These are phyloP conservation scores for Sarocladium kiliense DNA, from an alignment of 2,329 filamentous ascomycete genomes.

Conservation along the genomic window DNA sequence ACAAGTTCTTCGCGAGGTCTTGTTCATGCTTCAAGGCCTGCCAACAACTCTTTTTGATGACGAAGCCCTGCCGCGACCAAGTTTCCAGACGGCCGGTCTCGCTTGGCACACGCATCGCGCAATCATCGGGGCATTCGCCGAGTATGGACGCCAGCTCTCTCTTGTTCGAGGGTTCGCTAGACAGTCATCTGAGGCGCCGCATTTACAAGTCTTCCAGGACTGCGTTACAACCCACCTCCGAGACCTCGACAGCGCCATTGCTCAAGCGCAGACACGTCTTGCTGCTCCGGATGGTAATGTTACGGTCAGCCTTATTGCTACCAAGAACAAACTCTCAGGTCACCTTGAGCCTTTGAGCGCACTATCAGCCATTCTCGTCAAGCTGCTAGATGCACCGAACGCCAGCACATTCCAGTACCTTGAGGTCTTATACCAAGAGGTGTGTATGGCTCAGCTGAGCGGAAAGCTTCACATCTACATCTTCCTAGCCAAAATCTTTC, in stretches of 20 bases:
- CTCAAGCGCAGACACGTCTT: conserved; percentile 54
- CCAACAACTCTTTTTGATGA: conserved; percentile 64
- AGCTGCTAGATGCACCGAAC: conserved; percentile 24
- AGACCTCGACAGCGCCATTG: conserved; percentile 54
- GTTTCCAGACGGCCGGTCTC: conserved; percentile 42
- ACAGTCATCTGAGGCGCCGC: conserved; percentile 43
- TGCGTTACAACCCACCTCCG: conserved; percentile 52
- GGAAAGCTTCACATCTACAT: conserved; percentile 58
- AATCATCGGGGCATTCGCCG: conserved; percentile 40
- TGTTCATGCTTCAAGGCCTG: conserved; percentile 82
- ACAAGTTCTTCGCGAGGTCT: conserved; percentile 66
- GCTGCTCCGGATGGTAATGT: conserved; percentile 47
- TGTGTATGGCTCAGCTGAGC: conserved; percentile 63
- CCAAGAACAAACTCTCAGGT: conserved; percentile 52
- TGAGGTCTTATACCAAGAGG: conserved; percentile 69
- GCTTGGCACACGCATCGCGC: conserved; percentile 46
- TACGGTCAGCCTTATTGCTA: conserved; percentile 60
- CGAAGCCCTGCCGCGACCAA: conserved; percentile 31
- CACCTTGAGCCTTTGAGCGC: conserved; percentile 50
- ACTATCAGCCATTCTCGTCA: conserved; percentile 54
- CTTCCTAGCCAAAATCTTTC: conserved; percentile 65
- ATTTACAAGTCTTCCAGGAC: conserved; percentile 68
- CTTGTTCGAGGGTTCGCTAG: conserved; percentile 40
- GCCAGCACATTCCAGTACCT: conserved; percentile 65
- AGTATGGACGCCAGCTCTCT: conserved; percentile 39